phyloP scores from a whole-genome alignment of 441 rosid species.

The Erodium texanum region DNA sequence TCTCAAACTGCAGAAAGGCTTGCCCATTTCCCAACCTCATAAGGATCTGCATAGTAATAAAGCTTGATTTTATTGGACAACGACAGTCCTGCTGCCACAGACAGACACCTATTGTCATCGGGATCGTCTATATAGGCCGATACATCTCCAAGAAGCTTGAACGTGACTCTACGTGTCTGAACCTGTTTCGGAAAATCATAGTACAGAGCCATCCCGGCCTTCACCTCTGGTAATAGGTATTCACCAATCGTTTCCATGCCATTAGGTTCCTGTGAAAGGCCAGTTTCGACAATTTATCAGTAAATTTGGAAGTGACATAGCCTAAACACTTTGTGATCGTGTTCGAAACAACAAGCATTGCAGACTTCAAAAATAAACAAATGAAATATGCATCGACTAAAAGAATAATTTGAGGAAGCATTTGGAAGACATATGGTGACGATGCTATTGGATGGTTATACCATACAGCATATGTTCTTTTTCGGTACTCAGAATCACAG shows the following conservation, averaged over 20 bases:
- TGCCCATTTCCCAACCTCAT: slow-evolving; percentile 90
- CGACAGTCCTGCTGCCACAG: slow-evolving; percentile 64
- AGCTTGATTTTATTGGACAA: slow-evolving; percentile 60
- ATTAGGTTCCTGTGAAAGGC: slow-evolving; percentile 45
- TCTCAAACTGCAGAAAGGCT: slow-evolving; percentile 56
- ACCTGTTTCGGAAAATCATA: slow-evolving; percentile 63
- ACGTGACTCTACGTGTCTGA: slow-evolving; percentile 51
- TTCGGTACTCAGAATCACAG: background rate
- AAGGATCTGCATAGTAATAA: slow-evolving; percentile 68
- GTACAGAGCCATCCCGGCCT: slow-evolving; percentile 68
- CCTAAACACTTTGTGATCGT: background rate
- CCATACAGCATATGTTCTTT: background rate
- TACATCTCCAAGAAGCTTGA: slow-evolving; percentile 77
- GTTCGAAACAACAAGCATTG: background rate
- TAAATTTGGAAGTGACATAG: background rate
- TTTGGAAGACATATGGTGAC: too few species aligned
- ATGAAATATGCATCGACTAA: too few species aligned
- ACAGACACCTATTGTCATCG: slow-evolving; percentile 24
- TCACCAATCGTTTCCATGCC: slow-evolving; percentile 71
- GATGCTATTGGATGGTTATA: background rate
- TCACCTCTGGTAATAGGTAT: slow-evolving; percentile 66
- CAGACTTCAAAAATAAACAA: too few species aligned
- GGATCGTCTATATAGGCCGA: slow-evolving; percentile 63
- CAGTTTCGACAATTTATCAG: background rate
- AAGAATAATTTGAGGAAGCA: too few species aligned